Evolutionary conservation across 306 rosid species (phyloP), one percentile per base, ranked within the genome.

Genomic region (Trifolium dubium): DNA sequence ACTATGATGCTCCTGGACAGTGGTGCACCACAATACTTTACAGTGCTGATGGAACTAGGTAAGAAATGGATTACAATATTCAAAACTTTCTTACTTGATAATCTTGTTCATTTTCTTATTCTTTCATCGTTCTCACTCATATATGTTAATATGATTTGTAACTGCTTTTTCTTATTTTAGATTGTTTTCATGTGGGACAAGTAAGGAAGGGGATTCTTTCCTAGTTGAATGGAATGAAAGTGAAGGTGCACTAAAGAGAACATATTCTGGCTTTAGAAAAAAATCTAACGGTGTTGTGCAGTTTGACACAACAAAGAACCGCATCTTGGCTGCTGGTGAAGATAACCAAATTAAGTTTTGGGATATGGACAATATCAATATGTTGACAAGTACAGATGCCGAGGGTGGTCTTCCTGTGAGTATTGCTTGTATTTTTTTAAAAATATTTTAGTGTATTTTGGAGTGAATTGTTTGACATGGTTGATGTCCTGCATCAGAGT

Each of bases 161-260:
- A 62, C 51, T 83, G 4, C 34, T 13, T 6, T 35, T 61, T 61
- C 53, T 35, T 72, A 56, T 79, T 50, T 71, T 74, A 93, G 98
- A 79, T 81, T 93, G 87, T 90, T 93, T 81, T 93, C 97, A 53
- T 93, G 96, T 55, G 98, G 98, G 74, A 90, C 97, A 55, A 89
- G 92, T 82, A 89, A 84, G 82, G 96, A 89, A 35, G 97, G 97
- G 58, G 97, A 87, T 32, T 86, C 93, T 11, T 84, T 64, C 80
- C 88, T 93, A 18, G 98, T 93, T 77, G 97, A 93, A 75, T 93
- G 98, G 98, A 89, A 84, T 71, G 93, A 89, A 84, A 81, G 83
- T 76, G 96, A 90, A 83, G 98, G 96, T 77, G 69, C 88, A 19
- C 69, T 84, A 37, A 90, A 82, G 82, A 87, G 88, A 79, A 79